Conservation (phyloP, 345 rosid genomes). For the Sisymbrium altissimum region DNA sequence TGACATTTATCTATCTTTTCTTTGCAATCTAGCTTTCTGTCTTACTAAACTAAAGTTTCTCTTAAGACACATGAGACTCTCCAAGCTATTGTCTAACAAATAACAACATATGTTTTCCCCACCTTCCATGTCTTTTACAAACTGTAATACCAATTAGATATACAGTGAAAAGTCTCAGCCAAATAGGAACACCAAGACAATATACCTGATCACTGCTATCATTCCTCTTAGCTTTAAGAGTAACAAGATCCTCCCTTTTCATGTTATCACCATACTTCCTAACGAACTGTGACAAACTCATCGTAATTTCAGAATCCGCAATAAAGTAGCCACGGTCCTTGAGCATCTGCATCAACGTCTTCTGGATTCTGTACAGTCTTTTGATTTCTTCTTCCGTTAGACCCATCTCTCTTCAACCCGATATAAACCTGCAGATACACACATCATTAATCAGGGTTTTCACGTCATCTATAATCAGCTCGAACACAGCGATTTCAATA, state of each 20-base stretch:
- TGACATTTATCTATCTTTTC: neutral
- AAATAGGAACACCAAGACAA: neutral
- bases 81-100: neutral
- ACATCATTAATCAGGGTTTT: no score
- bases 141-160: neutral
- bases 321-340: conserved; percentile 75
- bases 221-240: conserved; percentile 53
- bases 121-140: neutral
- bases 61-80: neutral
- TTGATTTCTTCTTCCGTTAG: conserved; percentile 65
- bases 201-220: conserved; percentile 69
- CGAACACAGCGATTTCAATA: neutral
- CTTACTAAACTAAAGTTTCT: neutral
- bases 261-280: conserved; percentile 65
- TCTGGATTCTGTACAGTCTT: conserved; percentile 58
- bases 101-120: neutral
- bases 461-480: neutral
- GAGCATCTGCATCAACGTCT: conserved; percentile 79
- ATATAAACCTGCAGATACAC: neutral
- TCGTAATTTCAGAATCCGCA: conserved; percentile 55
- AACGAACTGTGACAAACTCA: conserved; percentile 48
- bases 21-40: neutral
- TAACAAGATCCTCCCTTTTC: conserved; percentile 88
- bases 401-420: conserved; percentile 38
- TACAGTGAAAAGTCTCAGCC: neutral